Percentiles rank a stretch among this genome's conserved stretches.
phyloP scores from a whole-genome alignment of 106 monocot genomes.

The Cymbidium sinense region DNA sequence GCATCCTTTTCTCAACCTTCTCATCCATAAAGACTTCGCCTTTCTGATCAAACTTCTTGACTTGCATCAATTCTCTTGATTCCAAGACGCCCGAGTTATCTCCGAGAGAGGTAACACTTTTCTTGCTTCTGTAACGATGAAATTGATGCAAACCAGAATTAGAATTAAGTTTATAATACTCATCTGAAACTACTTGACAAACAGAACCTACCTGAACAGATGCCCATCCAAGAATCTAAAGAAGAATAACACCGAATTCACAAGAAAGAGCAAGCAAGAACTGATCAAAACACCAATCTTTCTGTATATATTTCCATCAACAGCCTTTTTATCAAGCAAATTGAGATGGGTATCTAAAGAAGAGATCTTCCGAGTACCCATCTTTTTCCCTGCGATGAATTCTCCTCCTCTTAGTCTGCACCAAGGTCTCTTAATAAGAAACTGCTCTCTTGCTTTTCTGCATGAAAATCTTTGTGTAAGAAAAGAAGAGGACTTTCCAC shows the following conservation, averaged over 20 bases:
- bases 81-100: neutral
- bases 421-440: neutral
- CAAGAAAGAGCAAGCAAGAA: conserved; percentile 4
- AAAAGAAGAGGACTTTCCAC: neutral
- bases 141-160: neutral
- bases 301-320: conserved; percentile 1
- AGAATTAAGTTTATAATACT: neutral
- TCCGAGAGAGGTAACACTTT: neutral
- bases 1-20: neutral
- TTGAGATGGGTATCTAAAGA: neutral
- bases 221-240: conserved; percentile 2
- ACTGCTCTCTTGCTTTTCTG: neutral
- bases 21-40: conserved; percentile 3
- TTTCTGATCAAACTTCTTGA: neutral
- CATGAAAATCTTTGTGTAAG: neutral
- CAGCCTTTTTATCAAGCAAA: conserved; percentile 1
- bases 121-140: conserved; percentile 2
- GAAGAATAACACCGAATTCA: neutral
- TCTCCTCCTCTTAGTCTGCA: neutral
- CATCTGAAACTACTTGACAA: neutral
- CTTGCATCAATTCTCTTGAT: neutral
- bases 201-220: conserved; percentile 12
- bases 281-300: neutral
- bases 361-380: neutral
- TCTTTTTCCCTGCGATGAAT: neutral